Conservation (phyloP, 805 yeast species). For the Monosporozyma aerobia region DNA sequence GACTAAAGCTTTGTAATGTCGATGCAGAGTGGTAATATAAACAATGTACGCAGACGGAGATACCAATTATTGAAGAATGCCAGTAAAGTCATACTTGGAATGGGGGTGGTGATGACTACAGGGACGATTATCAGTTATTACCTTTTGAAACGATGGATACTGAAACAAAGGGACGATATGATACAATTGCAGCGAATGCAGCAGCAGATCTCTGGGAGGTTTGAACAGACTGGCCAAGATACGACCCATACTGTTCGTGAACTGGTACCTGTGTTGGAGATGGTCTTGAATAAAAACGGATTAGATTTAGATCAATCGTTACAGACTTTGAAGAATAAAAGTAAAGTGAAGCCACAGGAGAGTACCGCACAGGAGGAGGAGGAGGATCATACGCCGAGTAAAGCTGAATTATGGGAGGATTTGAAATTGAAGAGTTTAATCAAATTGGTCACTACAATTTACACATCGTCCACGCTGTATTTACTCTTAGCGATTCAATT, state of each 20-base stretch:
- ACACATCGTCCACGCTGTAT: conserved; percentile 59
- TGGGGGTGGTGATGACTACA: conserved; percentile 20
- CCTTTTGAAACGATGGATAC: conserved; percentile 24
- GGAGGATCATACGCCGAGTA: conserved; percentile 29
- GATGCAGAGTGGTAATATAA: background rate
- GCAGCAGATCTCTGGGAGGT: conserved; percentile 69
- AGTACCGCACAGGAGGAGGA: background rate
- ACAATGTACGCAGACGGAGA: conserved; percentile 1
- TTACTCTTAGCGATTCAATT: conserved; percentile 76
- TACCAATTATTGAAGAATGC: conserved; percentile 16
- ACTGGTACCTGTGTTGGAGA: conserved; percentile 64
- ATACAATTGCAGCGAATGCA: conserved; percentile 50
- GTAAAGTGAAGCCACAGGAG: background rate
- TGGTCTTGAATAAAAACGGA: conserved; percentile 19
- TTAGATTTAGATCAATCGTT: conserved; percentile 23
- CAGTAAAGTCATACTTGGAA: conserved; percentile 17
- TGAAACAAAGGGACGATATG: conserved; percentile 37
- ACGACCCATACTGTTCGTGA: conserved; percentile 78
- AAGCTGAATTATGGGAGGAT: conserved; percentile 74
- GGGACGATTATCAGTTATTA: conserved; percentile 20
- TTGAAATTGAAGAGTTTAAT: conserved; percentile 67
- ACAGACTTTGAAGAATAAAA: conserved; percentile 17
- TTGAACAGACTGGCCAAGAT: conserved; percentile 86
- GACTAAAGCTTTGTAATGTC: background rate
- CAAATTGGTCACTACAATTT: conserved; percentile 60